Percentiles rank a stretch among this genome's conserved stretches.
These are phyloP conservation scores for Leishmania mexicana DNA, from an alignment of 208 protist species.

Conservation along the genomic window DNA sequence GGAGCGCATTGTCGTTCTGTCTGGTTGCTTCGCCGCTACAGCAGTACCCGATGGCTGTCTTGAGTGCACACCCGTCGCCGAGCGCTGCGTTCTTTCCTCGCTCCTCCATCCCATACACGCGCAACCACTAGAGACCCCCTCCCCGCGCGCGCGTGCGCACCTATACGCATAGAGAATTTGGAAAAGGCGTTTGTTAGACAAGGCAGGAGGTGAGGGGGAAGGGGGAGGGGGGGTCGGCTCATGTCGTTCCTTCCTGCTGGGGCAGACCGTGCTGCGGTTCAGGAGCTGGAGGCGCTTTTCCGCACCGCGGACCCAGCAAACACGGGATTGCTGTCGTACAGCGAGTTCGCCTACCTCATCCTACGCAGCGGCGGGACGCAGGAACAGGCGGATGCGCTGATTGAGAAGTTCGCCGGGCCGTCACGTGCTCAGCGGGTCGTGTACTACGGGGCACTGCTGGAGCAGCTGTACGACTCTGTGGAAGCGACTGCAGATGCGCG, in stretches of 20 bases:
- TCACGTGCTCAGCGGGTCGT: constrained; percentile 22
- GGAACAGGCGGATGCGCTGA: constrained; percentile 37
- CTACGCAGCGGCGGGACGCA: constrained; percentile 33
- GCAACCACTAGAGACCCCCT: not conserved
- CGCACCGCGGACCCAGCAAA: constrained; percentile 15
- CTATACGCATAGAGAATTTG: constrained; percentile 18
- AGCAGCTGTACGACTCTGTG: constrained; percentile 22
- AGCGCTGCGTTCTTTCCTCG: not conserved
- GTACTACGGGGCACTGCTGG: constrained; percentile 28
- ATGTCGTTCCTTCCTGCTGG: constrained; percentile 5
- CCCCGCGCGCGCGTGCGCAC: not conserved
- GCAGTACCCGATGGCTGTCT: not conserved
- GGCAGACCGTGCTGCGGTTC: constrained; percentile 13
- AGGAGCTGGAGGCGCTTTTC: constrained; percentile 33
- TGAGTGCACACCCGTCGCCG: not conserved
- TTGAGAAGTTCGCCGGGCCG: constrained; percentile 28
- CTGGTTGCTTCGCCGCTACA: not conserved
- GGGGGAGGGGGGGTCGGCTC: not conserved
- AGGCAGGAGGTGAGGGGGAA: not conserved
- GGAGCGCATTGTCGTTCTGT: not conserved
- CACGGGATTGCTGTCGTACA: constrained; percentile 35
- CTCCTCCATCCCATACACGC: not conserved
- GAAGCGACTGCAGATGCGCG: not conserved
- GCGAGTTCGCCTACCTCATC: constrained; percentile 37
- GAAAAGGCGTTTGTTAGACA: not conserved